phyloP scores from a whole-genome alignment of 306 rosid genomes.

The Fragaria iinumae region DNA sequence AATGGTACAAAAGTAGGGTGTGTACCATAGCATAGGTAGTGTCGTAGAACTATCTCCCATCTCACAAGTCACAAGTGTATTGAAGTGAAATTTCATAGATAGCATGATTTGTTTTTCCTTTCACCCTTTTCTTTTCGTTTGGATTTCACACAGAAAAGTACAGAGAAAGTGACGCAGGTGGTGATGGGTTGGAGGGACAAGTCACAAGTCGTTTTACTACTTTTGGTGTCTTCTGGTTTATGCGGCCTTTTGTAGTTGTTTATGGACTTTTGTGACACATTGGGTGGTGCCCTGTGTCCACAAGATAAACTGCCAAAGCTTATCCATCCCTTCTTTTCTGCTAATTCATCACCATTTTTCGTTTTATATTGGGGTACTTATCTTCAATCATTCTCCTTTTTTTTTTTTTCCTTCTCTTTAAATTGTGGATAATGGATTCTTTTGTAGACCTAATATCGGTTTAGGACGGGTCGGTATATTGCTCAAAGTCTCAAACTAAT shows the following conservation, averaged over 20 bases:
- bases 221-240: background rate
- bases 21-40: background rate
- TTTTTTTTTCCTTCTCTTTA: no score
- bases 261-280: constrained; percentile 7
- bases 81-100: background rate
- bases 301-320: background rate
- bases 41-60: background rate
- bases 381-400: background rate
- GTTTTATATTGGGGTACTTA: background rate
- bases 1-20: background rate
- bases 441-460: no score
- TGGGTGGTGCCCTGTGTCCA: background rate
- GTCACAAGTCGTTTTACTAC: background rate
- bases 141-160: background rate
- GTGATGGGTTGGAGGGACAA: background rate
- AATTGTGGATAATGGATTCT: no score
- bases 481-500: no score
- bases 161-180: background rate
- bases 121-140: background rate
- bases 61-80: background rate
- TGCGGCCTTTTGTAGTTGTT: constrained; percentile 13
- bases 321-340: background rate
- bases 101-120: background rate
- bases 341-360: background rate
- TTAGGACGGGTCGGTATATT: no score